Percentiles rank a stretch among this genome's conserved stretches.
These are phyloP conservation scores for Salvia sclarea DNA, from an alignment of 305 asterid genomes.

Conservation along the genomic window DNA sequence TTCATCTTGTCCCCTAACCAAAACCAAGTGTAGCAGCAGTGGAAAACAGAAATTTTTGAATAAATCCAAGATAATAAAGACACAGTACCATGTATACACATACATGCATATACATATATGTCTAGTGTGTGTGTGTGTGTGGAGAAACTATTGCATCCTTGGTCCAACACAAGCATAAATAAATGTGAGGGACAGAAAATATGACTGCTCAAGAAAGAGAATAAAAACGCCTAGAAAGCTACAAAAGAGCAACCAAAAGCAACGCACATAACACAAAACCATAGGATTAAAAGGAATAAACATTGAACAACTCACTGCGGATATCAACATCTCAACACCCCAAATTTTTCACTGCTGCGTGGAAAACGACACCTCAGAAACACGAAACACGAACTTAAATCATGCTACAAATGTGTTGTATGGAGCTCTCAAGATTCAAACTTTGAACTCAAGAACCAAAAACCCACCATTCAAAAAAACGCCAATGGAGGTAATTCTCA, in stretches of 20 bases:
- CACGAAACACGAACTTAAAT: constrained; percentile 21
- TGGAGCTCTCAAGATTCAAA: constrained; percentile 32
- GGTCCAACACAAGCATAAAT: constrained; percentile 47
- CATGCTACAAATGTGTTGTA: background rate
- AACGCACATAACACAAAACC: constrained; percentile 45
- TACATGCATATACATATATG: background rate
- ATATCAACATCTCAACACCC: constrained; percentile 62
- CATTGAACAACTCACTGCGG: constrained; percentile 68
- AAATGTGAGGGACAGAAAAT: constrained; percentile 62
- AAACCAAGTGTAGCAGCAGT: constrained; percentile 52
- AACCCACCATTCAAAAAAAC: constrained; percentile 12
- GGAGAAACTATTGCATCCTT: background rate
- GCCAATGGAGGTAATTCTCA: too few relatives aligned
- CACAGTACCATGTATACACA: constrained; percentile 29
- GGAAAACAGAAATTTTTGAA: constrained; percentile 52
- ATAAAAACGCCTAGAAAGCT: constrained; percentile 84
- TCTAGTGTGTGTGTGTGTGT: constrained; percentile 11
- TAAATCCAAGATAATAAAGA: constrained; percentile 65
- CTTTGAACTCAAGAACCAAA: constrained; percentile 34
- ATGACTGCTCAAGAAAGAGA: constrained; percentile 94
- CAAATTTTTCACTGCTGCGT: constrained; percentile 45
- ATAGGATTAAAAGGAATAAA: constrained; percentile 73
- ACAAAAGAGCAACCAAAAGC: constrained; percentile 65
- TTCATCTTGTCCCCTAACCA: constrained; percentile 74
- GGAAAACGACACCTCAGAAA: constrained; percentile 51